These are phyloP conservation scores for Pseudonectria foliicola DNA, from an alignment of 2,329 filamentous ascomycete species.

Conservation along the genomic window DNA sequence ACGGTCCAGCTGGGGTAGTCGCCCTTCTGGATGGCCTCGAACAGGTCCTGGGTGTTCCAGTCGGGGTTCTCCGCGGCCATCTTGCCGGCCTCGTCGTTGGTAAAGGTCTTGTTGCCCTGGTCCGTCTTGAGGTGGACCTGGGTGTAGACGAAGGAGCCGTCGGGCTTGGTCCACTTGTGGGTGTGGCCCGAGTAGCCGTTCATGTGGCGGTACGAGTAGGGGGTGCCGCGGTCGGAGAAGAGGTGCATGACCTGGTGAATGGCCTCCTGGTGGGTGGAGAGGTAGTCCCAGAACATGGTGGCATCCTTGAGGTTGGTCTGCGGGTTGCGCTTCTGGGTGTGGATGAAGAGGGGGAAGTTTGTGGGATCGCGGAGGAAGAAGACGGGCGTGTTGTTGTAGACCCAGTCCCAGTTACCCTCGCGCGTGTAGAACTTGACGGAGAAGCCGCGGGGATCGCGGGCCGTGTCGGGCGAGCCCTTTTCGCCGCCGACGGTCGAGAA, in stretches of 20 bases:
- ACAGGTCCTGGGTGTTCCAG: conserved; percentile 56
- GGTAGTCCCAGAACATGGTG: conserved; percentile 47
- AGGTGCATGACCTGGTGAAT: conserved; percentile 44
- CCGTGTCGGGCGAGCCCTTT: conserved; percentile 59
- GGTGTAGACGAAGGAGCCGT: conserved; percentile 59
- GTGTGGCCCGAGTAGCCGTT: conserved; percentile 63
- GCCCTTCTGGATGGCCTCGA: conserved; percentile 53
- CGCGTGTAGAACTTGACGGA: conserved; percentile 54
- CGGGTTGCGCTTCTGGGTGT: conserved; percentile 71
- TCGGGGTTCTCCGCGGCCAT: conserved; percentile 54
- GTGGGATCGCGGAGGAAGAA: conserved; percentile 70
- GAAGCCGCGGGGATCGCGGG: conserved; percentile 64
- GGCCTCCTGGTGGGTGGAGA: conserved; percentile 55
- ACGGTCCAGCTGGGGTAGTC: conserved; percentile 58
- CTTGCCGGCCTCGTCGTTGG: conserved; percentile 47
- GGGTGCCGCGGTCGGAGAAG: conserved; percentile 60
- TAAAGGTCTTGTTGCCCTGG: conserved; percentile 55
- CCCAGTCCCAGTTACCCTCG: conserved; percentile 65
- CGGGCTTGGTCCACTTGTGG: conserved; percentile 58
- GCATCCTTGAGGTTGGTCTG: conserved; percentile 64
- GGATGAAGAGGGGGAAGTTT: conserved; percentile 70
- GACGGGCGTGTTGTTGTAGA: conserved; percentile 69
- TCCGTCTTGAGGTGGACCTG: conserved; percentile 59
- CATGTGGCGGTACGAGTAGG: conserved; percentile 59
- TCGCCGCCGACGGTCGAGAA: conserved; percentile 67